Percentiles rank a stretch among this genome's conserved stretches.
Conservation (phyloP, 2,329 filamentous ascomycete genomes). For the Colletotrichum cuscutae region DNA sequence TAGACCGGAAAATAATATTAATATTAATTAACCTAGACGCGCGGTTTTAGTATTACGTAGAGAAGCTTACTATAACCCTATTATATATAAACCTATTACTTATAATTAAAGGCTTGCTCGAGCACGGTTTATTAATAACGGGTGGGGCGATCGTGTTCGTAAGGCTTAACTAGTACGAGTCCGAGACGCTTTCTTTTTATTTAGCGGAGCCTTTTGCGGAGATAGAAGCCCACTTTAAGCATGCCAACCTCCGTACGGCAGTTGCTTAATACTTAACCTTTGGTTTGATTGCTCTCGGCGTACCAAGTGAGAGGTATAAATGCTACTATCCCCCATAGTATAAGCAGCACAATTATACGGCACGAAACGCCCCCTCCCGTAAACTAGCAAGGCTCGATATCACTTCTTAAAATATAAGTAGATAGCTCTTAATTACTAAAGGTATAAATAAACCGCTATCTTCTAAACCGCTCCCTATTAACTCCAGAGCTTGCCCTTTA, state of each 20-base stretch:
- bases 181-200: slow-evolving; percentile 44
- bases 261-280: slow-evolving; percentile 45
- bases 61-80: slow-evolving; percentile 50
- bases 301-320: not conserved
- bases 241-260: slow-evolving; percentile 39
- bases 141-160: slow-evolving; percentile 57
- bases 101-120: slow-evolving; percentile 57
- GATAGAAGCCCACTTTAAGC: slow-evolving; percentile 37
- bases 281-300: slow-evolving; percentile 41
- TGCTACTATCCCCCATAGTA: not conserved
- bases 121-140: slow-evolving; percentile 54
- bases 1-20: slow-evolving; percentile 41
- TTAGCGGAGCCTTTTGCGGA: slow-evolving; percentile 42
- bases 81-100: slow-evolving; percentile 60
- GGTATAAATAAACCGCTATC: too few species aligned
- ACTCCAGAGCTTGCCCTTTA: too few species aligned
- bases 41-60: slow-evolving; percentile 47
- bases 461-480: too few species aligned
- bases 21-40: slow-evolving; percentile 41
- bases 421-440: too few species aligned
- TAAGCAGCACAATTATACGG: not conserved
- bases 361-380: too few species aligned
- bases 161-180: slow-evolving; percentile 43
- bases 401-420: too few species aligned
- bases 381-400: too few species aligned